These are phyloP conservation scores for Cephalotrichum gorgonifer DNA, from an alignment of 2,329 filamentous ascomycete genomes.

Conservation along the genomic window DNA sequence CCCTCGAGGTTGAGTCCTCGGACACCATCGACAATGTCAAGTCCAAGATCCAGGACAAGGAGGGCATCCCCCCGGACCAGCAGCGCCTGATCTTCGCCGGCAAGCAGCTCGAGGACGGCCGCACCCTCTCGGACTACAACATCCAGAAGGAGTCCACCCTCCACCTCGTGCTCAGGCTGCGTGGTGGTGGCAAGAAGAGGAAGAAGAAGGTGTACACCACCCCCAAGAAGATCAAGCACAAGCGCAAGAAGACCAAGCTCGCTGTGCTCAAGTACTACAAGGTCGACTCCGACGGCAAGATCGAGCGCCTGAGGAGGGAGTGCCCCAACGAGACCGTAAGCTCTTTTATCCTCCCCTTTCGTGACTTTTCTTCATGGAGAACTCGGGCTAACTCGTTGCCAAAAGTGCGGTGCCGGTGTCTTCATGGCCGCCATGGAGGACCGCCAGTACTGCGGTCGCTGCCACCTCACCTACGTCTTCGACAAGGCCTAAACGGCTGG, in stretches of 20 bases:
- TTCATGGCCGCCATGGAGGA: conserved; percentile 99
- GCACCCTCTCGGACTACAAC: conserved; percentile 99
- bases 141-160: conserved; percentile 99
- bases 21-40: conserved; percentile 99
- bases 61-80: conserved; percentile 98
- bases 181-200: conserved; percentile 98
- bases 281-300: conserved; percentile 99
- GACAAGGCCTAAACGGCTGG: conserved; percentile 50
- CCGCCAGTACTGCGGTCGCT: conserved; percentile 87
- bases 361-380: background rate
- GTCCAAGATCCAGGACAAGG: conserved; percentile 98
- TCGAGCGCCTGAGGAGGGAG: conserved; percentile 97
- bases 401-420: conserved; percentile 94
- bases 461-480: conserved; percentile 65
- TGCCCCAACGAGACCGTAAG: conserved; percentile 84
- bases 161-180: conserved; percentile 93
- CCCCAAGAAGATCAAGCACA: conserved; percentile 99
- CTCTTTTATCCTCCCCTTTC: conserved; percentile 13
- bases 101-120: conserved; percentile 99
- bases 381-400: background rate
- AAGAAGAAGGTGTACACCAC: conserved; percentile 99
- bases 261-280: conserved; percentile 99
- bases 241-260: conserved; percentile 99
- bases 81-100: conserved; percentile 99
- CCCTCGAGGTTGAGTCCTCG: conserved; percentile 99